A percentile compares a stretch with the other conserved stretches of the same genome.
phyloP scores from a whole-genome alignment of 169 alveolate genomes.

The Babesia ovata region DNA sequence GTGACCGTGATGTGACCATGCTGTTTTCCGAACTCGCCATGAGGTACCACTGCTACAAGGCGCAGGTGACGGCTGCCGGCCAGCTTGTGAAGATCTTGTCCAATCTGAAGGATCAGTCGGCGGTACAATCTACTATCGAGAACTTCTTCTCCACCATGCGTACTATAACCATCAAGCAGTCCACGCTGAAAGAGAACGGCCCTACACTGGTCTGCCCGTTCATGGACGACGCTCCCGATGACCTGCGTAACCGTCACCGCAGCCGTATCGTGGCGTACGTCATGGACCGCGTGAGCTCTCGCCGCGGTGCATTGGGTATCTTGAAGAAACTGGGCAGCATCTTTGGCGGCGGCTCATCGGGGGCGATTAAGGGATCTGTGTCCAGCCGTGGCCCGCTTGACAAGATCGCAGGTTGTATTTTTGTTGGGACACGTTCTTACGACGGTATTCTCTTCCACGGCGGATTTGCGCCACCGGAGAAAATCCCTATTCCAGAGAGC shows the following conservation, averaged over 20 bases:
- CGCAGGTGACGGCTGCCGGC: conserved; percentile 32
- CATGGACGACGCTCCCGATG: conserved; percentile 67
- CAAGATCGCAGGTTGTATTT: conserved; percentile 48
- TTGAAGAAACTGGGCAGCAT: neutral
- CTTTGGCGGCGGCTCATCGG: neutral
- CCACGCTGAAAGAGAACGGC: conserved; percentile 21
- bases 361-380: neutral
- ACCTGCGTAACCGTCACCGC: conserved; percentile 31
- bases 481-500: conserved; percentile 43
- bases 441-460: conserved; percentile 57
- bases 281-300: neutral
- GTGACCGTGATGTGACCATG: conserved; percentile 26
- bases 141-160: conserved; percentile 25
- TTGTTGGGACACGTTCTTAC: conserved; percentile 60
- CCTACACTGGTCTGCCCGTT: conserved; percentile 59
- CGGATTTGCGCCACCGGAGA: conserved; percentile 65
- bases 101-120: conserved; percentile 9
- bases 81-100: conserved; percentile 25
- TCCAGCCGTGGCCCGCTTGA: conserved; percentile 1
- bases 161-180: conserved; percentile 42
- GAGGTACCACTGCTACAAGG: conserved; percentile 62
- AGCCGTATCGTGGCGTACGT: conserved; percentile 39
- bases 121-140: conserved; percentile 3
- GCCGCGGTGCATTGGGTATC: neutral
- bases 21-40: conserved; percentile 65